phyloP scores from a whole-genome alignment of 768 basidiomycete genomes.

The Sarcodon aspratus region DNA sequence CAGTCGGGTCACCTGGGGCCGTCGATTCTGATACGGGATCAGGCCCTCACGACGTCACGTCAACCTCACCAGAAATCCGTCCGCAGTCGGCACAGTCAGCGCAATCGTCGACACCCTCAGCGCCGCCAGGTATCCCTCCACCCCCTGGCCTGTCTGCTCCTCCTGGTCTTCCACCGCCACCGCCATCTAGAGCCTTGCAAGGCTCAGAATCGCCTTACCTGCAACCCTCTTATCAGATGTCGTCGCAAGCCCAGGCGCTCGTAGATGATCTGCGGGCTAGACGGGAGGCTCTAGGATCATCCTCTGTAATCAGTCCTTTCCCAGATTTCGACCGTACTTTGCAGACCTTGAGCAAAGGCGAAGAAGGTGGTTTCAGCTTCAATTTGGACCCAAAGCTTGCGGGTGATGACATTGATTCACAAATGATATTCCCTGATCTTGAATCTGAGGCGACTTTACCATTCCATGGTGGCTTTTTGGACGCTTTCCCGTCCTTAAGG shows the following conservation, averaged over 20 bases:
- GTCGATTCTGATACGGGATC: slow-evolving; percentile 40
- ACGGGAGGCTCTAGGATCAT: slow-evolving; percentile 41
- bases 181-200: slow-evolving; percentile 34
- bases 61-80: slow-evolving; percentile 22
- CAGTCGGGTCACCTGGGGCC: slow-evolving; percentile 33
- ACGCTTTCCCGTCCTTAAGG: slow-evolving; percentile 58
- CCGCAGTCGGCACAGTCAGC: slow-evolving; percentile 29
- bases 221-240: slow-evolving; percentile 73
- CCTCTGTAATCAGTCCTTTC: slow-evolving; percentile 51
- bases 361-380: slow-evolving; percentile 70
- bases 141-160: slow-evolving; percentile 44
- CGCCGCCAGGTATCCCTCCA: slow-evolving; percentile 29
- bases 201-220: slow-evolving; percentile 38
- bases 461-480: slow-evolving; percentile 54
- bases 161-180: slow-evolving; percentile 30
- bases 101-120: slow-evolving; percentile 21
- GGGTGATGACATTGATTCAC: slow-evolving; percentile 26
- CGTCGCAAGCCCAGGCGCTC: slow-evolving; percentile 72
- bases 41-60: slow-evolving; percentile 29
- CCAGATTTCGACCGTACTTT: slow-evolving; percentile 85
- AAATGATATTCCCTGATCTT: slow-evolving; percentile 33
- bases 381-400: slow-evolving; percentile 75
- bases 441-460: slow-evolving; percentile 38
- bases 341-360: slow-evolving; percentile 53
- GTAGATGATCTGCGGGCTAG: slow-evolving; percentile 75